Percentiles rank a stretch among this genome's conserved stretches.
phyloP scores from a whole-genome alignment of 108 stramenopile species.

The Nitzschia inconspicua region DNA sequence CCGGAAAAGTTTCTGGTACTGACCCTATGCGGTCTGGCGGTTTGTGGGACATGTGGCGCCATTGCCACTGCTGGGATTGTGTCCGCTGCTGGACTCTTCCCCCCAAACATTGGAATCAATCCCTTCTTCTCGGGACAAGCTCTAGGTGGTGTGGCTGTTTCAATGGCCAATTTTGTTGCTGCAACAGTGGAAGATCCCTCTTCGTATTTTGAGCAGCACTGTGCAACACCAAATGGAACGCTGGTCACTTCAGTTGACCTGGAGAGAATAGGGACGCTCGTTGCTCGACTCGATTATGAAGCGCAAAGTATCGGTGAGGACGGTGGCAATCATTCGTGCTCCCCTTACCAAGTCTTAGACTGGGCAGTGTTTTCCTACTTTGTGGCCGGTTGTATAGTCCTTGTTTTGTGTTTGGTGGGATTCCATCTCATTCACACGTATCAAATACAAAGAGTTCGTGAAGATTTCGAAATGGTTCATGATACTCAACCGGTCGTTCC shows the following conservation, averaged over 20 bases:
- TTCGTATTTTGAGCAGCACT: constrained; percentile 26
- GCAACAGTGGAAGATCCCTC: constrained; percentile 29
- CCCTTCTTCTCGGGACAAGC: constrained; percentile 57
- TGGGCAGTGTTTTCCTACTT: constrained; percentile 48
- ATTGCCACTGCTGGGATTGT: constrained; percentile 50
- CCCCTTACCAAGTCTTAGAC: constrained; percentile 28
- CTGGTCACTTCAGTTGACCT: too few relatives aligned
- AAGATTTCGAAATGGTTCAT: constrained; percentile 13
- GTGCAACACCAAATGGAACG: constrained; percentile 1
- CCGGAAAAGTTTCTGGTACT: constrained; percentile 15
- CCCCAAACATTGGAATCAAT: constrained; percentile 21
- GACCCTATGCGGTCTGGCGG: constrained; percentile 23
- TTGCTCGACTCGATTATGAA: not conserved
- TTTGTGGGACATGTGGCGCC: constrained; percentile 37
- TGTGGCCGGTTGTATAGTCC: constrained; percentile 26
- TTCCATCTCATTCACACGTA: constrained; percentile 15
- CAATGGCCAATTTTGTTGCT: constrained; percentile 30
- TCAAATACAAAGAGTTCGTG: constrained; percentile 6
- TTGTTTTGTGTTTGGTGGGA: constrained; percentile 33
- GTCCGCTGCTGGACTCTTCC: constrained; percentile 23
- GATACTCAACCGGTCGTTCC: not conserved
- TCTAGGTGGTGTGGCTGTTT: constrained; percentile 35
- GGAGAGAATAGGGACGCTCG: not conserved
- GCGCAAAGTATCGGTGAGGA: not conserved
- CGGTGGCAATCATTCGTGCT: not conserved